Evolutionary conservation across 2,329 filamentous ascomycete genomes (phyloP), one percentile per base, ranked within the genome.

Genomic region (Uncinocarpus reesii): DNA sequence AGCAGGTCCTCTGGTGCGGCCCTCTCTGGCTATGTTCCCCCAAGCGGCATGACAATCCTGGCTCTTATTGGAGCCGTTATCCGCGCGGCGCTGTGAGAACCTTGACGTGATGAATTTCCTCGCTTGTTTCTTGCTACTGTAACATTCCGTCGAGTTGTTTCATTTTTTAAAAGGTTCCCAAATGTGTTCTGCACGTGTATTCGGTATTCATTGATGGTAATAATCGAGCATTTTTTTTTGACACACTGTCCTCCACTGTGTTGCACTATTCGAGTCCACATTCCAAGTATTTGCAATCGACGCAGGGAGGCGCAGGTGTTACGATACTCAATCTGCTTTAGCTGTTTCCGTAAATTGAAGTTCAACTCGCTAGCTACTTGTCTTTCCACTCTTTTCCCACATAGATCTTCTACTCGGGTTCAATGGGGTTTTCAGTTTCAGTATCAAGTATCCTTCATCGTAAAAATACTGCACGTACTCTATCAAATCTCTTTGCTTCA

Each of bases 1-100:
- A 57, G 56, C 52, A 59, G 61, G 16, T 61, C 59, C 51, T 62
- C 60, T 51, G 65, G 65, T 47, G 68, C 64, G 55, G 64, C 62
- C 49, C 64, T 65, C 41, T 29, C 61, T 63, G 47, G 34, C 28
- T 42, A 32, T 42, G 60, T 57, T 51, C 62, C 56, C 56, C 53
- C 57, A 40, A 67, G 56, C 52, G 65, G 62, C 56, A 55, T 70
- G 45, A 71, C 70, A 56, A 43, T 68, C 44, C 67, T 70, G 29
- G 67, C 71, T 44, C 7, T 69, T 47, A 60, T 74, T 55, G 69
- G 69, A 57, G 65, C 65, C 57, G 56, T 74, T 36, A 56, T 71
- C 55, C 65, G 68, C 52, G 60, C 64, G 58, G 61, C 74, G 64
- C 11, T 26, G 2, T 75, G 72, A 68, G 62, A 51, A 51, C 56